Conservation (phyloP, 768 basidiomycete genomes). For the Lanmaoa pseudosensibilis region DNA sequence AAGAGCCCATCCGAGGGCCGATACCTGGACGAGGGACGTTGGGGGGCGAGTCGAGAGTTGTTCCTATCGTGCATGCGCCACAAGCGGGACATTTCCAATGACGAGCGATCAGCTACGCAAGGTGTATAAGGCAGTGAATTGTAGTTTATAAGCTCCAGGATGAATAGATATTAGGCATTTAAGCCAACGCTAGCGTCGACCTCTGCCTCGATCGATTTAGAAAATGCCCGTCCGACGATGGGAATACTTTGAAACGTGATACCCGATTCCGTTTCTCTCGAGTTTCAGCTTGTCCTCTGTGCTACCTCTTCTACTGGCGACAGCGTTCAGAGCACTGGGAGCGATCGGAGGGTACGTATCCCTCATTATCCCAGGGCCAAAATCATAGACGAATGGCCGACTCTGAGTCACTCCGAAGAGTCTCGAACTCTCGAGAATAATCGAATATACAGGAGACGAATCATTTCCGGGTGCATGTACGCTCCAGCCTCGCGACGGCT, state of each 20-base stretch:
- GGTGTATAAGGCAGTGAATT: not conserved
- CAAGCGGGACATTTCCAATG: constrained; percentile 4
- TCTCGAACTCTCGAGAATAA: constrained; percentile 74
- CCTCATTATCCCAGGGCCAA: constrained; percentile 60
- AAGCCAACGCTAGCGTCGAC: not conserved
- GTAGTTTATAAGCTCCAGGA: not conserved
- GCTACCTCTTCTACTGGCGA: constrained; percentile 14
- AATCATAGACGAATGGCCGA: constrained; percentile 77
- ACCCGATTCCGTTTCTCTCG: constrained; percentile 43
- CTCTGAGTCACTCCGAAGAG: constrained; percentile 78
- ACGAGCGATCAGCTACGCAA: not conserved
- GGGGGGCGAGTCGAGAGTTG: constrained; percentile 25
- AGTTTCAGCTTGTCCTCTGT: constrained; percentile 27
- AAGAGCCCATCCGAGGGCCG: constrained; percentile 17
- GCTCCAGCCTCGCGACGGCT: constrained; percentile 64
- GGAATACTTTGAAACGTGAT: constrained; percentile 50
- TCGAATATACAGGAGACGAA: constrained; percentile 71
- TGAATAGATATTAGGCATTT: not conserved
- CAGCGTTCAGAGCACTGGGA: constrained; percentile 26
- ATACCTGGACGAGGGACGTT: constrained; percentile 26
- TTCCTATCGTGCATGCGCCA: constrained; percentile 24
- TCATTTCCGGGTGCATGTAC: constrained; percentile 81
- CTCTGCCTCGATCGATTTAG: not conserved
- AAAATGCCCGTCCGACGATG: constrained; percentile 28
- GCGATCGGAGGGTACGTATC: constrained; percentile 53